Evolutionary conservation across 768 basidiomycete species (phyloP).

Genomic region (Clitopilus passeckerianus): DNA sequence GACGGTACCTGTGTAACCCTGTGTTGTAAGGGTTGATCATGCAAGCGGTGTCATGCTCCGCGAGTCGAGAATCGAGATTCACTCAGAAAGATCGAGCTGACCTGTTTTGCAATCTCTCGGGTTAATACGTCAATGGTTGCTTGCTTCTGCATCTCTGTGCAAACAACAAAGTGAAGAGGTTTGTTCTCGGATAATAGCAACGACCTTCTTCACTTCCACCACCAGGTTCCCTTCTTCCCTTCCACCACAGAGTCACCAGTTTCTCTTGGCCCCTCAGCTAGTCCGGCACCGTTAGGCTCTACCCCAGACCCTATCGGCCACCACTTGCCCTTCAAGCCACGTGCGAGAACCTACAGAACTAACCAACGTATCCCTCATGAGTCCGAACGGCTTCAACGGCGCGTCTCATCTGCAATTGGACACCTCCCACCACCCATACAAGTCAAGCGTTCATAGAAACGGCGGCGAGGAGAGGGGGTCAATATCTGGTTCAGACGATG

Average conservation of each 20-base stretch:
- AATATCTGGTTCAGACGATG: conserved; percentile 55
- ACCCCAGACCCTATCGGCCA: background rate
- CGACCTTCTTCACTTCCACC: background rate
- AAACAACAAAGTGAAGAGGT: conserved; percentile 27
- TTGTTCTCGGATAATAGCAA: background rate
- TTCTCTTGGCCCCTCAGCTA: background rate
- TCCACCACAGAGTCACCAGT: background rate
- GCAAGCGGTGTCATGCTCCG: conserved; percentile 37
- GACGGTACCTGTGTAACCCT: conserved; percentile 40
- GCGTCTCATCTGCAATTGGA: conserved; percentile 13
- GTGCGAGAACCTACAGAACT: background rate
- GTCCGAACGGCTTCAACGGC: conserved; percentile 20
- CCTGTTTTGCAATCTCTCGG: conserved; percentile 34
- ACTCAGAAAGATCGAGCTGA: conserved; percentile 35
- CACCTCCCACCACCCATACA: conserved; percentile 17
- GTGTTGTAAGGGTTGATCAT: conserved; percentile 35
- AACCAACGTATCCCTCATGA: conserved; percentile 14
- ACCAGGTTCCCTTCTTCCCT: background rate
- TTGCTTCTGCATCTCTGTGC: conserved; percentile 19
- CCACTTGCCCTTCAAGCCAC: background rate
- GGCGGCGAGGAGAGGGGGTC: conserved; percentile 43
- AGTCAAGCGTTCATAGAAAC: background rate
- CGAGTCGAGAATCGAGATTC: conserved; percentile 40
- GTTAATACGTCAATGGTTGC: conserved; percentile 41
- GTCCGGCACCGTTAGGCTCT: background rate